phyloP scores from a whole-genome alignment of 768 basidiomycete species.

The Lactifluus hygrophoroides region DNA sequence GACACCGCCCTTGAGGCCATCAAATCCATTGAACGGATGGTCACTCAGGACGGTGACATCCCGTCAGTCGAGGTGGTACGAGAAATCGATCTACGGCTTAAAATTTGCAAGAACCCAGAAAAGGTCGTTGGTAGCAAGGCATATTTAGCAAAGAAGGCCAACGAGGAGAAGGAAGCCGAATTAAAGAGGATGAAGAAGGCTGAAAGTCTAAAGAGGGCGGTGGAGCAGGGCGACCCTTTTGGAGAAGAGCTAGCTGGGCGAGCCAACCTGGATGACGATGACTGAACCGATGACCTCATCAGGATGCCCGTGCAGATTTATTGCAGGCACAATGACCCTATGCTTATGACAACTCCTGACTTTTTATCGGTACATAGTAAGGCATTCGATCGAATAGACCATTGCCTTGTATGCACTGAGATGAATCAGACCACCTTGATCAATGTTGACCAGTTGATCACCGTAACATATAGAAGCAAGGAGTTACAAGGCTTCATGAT shows the following conservation, averaged over 20 bases:
- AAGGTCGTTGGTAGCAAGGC: conserved; percentile 87
- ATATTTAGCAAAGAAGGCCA: conserved; percentile 62
- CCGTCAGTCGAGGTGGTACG: conserved; percentile 81
- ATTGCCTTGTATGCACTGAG: not conserved
- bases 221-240: conserved; percentile 61
- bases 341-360: not conserved
- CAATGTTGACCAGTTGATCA: conserved; percentile 8
- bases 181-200: conserved; percentile 49
- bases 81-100: conserved; percentile 80
- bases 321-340: not conserved
- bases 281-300: conserved; percentile 4
- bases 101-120: conserved; percentile 90
- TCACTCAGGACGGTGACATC: conserved; percentile 44
- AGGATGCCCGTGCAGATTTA: not conserved
- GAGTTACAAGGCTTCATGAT: conserved; percentile 36
- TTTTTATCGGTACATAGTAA: not conserved
- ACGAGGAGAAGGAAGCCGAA: conserved; percentile 59
- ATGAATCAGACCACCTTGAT: not conserved
- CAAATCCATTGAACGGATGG: conserved; percentile 47
- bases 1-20: conserved; percentile 34
- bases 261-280: conserved; percentile 23
- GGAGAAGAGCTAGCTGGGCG: conserved; percentile 42
- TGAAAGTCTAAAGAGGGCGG: conserved; percentile 44
- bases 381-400: not conserved
- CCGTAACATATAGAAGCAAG: conserved; percentile 22